Evolutionary conservation across 805 yeast species (phyloP).

Genomic region (Torulaspora maleeae): DNA sequence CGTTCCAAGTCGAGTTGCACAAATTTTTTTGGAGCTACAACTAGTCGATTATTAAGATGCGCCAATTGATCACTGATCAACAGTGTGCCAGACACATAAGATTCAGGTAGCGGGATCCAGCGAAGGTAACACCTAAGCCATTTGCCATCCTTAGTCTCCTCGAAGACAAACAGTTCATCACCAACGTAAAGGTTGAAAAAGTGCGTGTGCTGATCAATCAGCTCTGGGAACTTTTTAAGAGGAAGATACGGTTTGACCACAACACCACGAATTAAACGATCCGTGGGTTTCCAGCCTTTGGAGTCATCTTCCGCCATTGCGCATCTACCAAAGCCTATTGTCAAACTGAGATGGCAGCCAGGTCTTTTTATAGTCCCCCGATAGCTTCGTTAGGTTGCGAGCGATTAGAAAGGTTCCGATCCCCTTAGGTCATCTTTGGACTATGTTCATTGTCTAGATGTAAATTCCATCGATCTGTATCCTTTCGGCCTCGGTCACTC

Average conservation of each 20-base stretch:
- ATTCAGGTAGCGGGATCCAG: slow-evolving; percentile 64
- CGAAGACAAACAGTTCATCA: slow-evolving; percentile 72
- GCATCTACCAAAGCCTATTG: neutral
- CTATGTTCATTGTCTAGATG: no score
- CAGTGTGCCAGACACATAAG: slow-evolving; percentile 51
- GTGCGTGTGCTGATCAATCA: slow-evolving; percentile 33
- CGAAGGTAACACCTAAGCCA: slow-evolving; percentile 82
- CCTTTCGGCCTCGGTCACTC: slow-evolving; percentile 1
- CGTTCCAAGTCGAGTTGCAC: slow-evolving; percentile 43
- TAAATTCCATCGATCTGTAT: no score
- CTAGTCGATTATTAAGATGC: slow-evolving; percentile 48
- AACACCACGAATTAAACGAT: slow-evolving; percentile 42
- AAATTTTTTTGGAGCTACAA: slow-evolving; percentile 57
- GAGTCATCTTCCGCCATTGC: neutral
- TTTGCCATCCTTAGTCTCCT: slow-evolving; percentile 45
- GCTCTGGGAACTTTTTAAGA: slow-evolving; percentile 36
- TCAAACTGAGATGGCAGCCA: no score
- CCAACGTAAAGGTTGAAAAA: slow-evolving; percentile 63
- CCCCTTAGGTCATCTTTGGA: no score
- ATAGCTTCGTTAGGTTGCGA: no score
- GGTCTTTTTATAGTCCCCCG: no score
- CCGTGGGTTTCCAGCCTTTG: slow-evolving; percentile 45
- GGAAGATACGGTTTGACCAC: slow-evolving; percentile 46
- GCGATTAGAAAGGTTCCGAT: no score
- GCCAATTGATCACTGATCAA: slow-evolving; percentile 61